Conservation (phyloP, 305 asterid species). For the Solanum chacoense region DNA sequence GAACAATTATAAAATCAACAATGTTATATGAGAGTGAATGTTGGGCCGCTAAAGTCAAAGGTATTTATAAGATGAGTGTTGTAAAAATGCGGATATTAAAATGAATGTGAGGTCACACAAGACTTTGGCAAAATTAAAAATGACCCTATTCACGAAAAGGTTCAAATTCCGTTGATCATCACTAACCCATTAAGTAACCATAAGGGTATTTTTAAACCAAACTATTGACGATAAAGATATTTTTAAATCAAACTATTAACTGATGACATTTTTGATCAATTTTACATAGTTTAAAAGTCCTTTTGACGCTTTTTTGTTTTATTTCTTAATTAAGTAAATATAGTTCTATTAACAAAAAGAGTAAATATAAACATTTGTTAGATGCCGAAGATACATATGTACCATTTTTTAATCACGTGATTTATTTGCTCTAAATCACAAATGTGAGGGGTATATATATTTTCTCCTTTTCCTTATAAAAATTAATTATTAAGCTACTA, state of each 20-base stretch:
- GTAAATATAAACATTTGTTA: neutral
- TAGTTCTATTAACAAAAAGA: neutral
- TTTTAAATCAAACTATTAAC: neutral
- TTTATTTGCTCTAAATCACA: neutral
- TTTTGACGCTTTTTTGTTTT: too few relatives aligned
- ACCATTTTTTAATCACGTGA: too few relatives aligned
- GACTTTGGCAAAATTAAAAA: neutral
- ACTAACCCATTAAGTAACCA: neutral
- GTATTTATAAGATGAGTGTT: neutral
- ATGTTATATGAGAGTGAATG: neutral
- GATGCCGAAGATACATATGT: neutral
- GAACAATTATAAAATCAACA: neutral
- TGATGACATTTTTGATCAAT: neutral
- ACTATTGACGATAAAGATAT: too few relatives aligned
- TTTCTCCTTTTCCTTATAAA: neutral
- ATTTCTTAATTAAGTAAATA: neutral
- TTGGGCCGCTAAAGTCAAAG: neutral
- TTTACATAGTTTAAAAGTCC: neutral
- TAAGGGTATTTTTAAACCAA: too few relatives aligned
- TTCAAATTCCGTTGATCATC: too few relatives aligned
- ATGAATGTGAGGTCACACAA: neutral
- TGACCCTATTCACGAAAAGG: too few relatives aligned
- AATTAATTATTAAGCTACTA: neutral
- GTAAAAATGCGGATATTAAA: too few relatives aligned
- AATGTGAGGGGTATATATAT: neutral